phyloP scores from a whole-genome alignment of 345 rosid species.

The Eucalyptus cladocalyx region DNA sequence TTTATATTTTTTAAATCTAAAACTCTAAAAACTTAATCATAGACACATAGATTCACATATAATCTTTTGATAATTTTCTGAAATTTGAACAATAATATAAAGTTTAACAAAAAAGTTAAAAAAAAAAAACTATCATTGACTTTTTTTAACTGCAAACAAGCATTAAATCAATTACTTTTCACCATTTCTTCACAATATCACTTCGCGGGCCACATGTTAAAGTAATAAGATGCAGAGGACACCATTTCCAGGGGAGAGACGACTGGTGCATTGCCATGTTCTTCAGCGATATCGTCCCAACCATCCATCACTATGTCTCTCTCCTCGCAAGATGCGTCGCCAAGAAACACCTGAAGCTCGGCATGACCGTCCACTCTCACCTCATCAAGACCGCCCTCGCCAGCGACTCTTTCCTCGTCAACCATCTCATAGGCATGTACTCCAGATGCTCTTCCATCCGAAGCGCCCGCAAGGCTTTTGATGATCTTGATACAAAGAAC shows the following conservation, averaged over 20 bases:
- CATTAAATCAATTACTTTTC: too few relatives aligned
- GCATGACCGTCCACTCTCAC: slow-evolving; percentile 17
- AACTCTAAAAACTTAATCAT: too few relatives aligned
- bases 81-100: too few relatives aligned
- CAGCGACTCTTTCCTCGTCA: slow-evolving; percentile 8
- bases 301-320: background rate
- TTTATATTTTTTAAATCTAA: too few relatives aligned
- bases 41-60: too few relatives aligned
- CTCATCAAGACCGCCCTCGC: slow-evolving; percentile 21
- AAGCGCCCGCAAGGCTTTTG: slow-evolving; percentile 10
- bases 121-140: too few relatives aligned
- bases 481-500: slow-evolving; percentile 16
- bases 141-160: too few relatives aligned
- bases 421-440: slow-evolving; percentile 17
- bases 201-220: too few relatives aligned
- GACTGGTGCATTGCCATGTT: background rate
- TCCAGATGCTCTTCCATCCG: slow-evolving; percentile 12
- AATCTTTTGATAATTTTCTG: too few relatives aligned
- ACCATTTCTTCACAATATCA: fast-evolving
- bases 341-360: slow-evolving; percentile 8
- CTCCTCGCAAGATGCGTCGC: slow-evolving; percentile 10
- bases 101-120: too few relatives aligned
- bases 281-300: background rate
- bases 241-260: background rate
- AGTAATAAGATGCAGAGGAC: background rate